Evolutionary conservation across 371 early-diverging fungal species (phyloP), one percentile per base, ranked within the genome.

Genomic region (Mortierella sp.): DNA sequence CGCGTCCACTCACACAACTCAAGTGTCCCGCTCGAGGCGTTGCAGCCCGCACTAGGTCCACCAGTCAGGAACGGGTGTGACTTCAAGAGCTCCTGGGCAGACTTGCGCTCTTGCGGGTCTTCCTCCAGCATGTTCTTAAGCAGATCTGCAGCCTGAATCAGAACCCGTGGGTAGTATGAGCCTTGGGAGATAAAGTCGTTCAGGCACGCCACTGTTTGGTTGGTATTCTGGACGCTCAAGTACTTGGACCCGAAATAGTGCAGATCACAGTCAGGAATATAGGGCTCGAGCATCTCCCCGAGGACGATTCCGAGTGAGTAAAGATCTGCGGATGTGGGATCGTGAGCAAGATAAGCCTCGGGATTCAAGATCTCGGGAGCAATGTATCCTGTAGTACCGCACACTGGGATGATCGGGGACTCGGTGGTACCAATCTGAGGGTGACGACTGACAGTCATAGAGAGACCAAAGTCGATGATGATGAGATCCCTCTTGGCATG

Each of bases 361-460:
- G 60, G 68, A n/a, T 56, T 30, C 39, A 89, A 69, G 15, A 92
- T 73, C 72, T 94, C 94, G 21, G 92, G 92, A 8, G 93, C 89
- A 32, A 93, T 84, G 81, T 92, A 94, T 21, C 93, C 93, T 9
- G 86, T 84, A 12, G 94, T 93, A 44, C 93, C 86, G 62, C 89
- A 79, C 70, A 80, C 78, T 39, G 79, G 81, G 54, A 79, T 75
- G 21, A 60, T 50, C 60, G 71, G 17, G 1, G n/a, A 21, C 8
- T 49, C 30, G 2, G 27, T 5, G 24, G 21, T 14, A 26, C 60
- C 21, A 17, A 48, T 44, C 4, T 50, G 17, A 15, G 47, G 44
- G 43, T 61, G 24, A 34, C 79, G 79, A 43, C 79, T 70, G 28
- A 75, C 63, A 3, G 34, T 69, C 37, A 53, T 72, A 17, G 88